phyloP scores from a whole-genome alignment of 2,329 filamentous ascomycete species.

The Penicillium sp. region DNA sequence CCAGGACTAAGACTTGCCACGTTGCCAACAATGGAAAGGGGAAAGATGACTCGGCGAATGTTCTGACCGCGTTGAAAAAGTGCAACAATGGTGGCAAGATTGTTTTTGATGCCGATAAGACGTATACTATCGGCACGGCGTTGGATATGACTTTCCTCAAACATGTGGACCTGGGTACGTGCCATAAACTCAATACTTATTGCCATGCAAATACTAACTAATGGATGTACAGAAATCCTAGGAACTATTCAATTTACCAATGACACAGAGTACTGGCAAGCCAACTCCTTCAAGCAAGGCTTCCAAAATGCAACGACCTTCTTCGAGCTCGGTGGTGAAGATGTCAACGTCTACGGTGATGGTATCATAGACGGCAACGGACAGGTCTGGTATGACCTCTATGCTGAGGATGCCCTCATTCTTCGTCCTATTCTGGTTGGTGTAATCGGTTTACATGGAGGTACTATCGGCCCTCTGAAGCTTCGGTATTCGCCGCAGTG shows the following conservation, averaged over 20 bases:
- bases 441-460: constrained; percentile 54
- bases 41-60: constrained; percentile 48
- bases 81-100: constrained; percentile 63
- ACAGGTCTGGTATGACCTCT: constrained; percentile 62
- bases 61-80: constrained; percentile 52
- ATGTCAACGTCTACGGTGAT: constrained; percentile 64
- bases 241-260: constrained; percentile 60
- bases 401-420: constrained; percentile 54
- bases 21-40: constrained; percentile 28
- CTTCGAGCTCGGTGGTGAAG: constrained; percentile 62
- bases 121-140: constrained; percentile 60
- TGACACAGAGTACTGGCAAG: constrained; percentile 65
- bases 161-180: constrained; percentile 57
- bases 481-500: constrained; percentile 59
- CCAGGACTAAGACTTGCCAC: constrained; percentile 28
- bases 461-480: constrained; percentile 56
- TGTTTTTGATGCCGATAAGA: constrained; percentile 52
- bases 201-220: neutral
- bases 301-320: constrained; percentile 66
- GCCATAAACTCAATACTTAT: neutral
- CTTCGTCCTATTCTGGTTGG: constrained; percentile 57
- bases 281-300: constrained; percentile 57
- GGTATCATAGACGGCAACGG: constrained; percentile 61
- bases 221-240: constrained; percentile 47
- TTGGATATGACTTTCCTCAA: constrained; percentile 62